Evolutionary conservation across 257 asterid species (phyloP), one percentile per base, ranked within the genome.

Genomic region (Rauvolfia tetraphylla): DNA sequence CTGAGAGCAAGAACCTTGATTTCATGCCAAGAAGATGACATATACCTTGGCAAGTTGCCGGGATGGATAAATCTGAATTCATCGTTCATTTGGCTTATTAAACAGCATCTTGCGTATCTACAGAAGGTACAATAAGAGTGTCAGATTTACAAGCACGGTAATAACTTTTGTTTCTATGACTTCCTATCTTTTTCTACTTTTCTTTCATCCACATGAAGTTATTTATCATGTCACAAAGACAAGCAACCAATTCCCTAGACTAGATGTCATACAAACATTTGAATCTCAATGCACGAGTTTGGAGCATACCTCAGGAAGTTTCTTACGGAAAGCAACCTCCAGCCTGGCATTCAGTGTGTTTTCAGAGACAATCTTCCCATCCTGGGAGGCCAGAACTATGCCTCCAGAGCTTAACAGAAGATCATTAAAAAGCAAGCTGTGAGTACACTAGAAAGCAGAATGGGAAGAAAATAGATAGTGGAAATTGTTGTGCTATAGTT

Each of bases 341-440:
- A 83, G 61, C 31, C 89, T 80, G 38, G 86, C 86, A 76, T 87
- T 85, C 68, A 85, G 75, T n/a, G 85, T 87, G 73, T 85, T 87
- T 80, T 87, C 86, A 31, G 76, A 81, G 25, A 85, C 88, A 34
- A 85, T 85, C 81, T 83, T 87, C 63, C 91, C 91, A 76, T 85
- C 88, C 36, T 69, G 87, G 59, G 89, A 87, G 54, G 91, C 91
- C 84, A 87, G 51, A 56, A 87, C 86, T 25, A 87, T 75, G 27
- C 91, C 91, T 74, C 91, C 91, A 53, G 81, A 78, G 85, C 86
- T 83, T 63, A 1, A 31, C 42, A 62, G n/a, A 34, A 63, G 17
- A 63, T 33, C n/a, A 61, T 12, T 29, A 34, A 6, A 33, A 63
- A 9, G 42, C 44, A 63, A 14, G 69, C 5, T 14, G 69, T 18